Conservation (phyloP, 768 basidiomycete species). For the Trametes punicea region DNA sequence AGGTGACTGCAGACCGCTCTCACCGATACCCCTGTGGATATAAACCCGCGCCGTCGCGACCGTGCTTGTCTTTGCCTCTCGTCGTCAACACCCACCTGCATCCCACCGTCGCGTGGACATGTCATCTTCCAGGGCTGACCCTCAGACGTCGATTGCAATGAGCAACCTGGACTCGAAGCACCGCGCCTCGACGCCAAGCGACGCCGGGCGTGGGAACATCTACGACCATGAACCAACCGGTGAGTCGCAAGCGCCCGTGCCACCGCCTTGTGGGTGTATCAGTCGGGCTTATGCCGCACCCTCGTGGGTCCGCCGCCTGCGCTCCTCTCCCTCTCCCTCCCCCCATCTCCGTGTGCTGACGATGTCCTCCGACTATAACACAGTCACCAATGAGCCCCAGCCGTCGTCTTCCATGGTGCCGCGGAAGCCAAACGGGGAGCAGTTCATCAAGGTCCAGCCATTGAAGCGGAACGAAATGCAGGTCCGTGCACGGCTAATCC, state of each 20-base stretch:
- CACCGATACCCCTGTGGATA: constrained; percentile 1
- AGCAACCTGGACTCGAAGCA: constrained; percentile 46
- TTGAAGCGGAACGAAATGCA: constrained; percentile 86
- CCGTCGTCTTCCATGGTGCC: neutral
- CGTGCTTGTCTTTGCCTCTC: neutral
- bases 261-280: neutral
- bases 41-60: neutral
- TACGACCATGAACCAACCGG: constrained; percentile 69
- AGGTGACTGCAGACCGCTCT: neutral
- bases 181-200: constrained; percentile 40
- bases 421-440: constrained; percentile 23
- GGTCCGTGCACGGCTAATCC: constrained; percentile 38
- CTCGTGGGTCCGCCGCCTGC: neutral
- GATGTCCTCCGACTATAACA: constrained; percentile 20
- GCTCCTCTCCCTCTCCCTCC: neutral
- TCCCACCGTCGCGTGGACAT: no score
- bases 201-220: constrained; percentile 52
- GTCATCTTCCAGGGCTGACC: neutral
- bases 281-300: no score
- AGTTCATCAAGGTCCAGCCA: constrained; percentile 79
- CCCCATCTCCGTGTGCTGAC: constrained; percentile 1
- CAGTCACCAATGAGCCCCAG: constrained; percentile 57
- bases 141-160: constrained; percentile 9
- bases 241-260: constrained; percentile 34
- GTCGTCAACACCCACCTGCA: neutral